Evolutionary conservation across 2,329 filamentous ascomycete species (phyloP), one percentile per base, ranked within the genome.

Genomic region (Microsporum ferrugineum): DNA sequence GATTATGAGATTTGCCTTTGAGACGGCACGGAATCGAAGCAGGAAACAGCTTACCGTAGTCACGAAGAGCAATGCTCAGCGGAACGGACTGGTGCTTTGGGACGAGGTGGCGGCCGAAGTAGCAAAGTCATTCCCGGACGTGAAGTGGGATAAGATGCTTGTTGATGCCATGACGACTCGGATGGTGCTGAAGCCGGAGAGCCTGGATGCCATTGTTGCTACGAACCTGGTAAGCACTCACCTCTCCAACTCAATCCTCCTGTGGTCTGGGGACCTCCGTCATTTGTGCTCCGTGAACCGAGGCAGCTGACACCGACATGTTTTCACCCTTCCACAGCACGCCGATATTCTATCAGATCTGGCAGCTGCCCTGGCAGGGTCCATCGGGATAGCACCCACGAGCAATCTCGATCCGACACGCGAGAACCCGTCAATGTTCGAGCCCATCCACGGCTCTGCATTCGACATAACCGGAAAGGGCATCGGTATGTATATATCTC

Each of bases 261-360:
- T 7, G 27, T 5, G 33, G 12, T 38, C 29, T 34, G 5, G 23
- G 31, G 17, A 4, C 8, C 31, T 2, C 31, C 31, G 17, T 23
- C 3, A 3, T 8, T n/a, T 7, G 5, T 10, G 6, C 29, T 7
- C 31, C 31, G 2, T 36, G 49, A 4, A 17, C 8, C 6, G 12
- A 55, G 31, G 29, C 33, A 55, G 49, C 49, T 55, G 49, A 55
- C 33, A 27, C 10, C 17, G 29, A 36, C 17, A 60, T 43, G 39
- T 5, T 43, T n/a, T 36, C 31, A 23, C 5, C 10, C 67, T 70
- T 73, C 45, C 0, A 36, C 53, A 74, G 68, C 70, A 80, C 71
- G 84, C 84, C 4, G 85, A 88, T 64, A 87, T 88, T 57, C 79
- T 89, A 3, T 87, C 85, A 0, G 86, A 89, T 67, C 76, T 89